Base-by-base conservation (phyloP, 345 rosid species). In the Turnera subulata region DNA sequence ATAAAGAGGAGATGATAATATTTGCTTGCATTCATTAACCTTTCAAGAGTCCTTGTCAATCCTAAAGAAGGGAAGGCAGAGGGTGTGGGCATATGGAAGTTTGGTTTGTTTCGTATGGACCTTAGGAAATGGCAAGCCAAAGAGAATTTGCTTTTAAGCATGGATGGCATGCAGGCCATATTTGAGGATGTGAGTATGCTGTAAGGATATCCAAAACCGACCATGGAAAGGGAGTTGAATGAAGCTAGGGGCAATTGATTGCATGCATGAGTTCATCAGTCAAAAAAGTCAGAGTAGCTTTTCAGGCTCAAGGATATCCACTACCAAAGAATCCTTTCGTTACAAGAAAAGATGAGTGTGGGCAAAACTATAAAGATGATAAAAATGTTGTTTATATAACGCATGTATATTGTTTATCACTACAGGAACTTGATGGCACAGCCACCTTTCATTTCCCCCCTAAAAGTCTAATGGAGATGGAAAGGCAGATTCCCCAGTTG, bases 301-400 rank as follows among this genome's bases (percentile, higher is more conserved):
- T 42, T 48, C 15, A 5, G 65, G 56, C 40, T 59, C 1, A 61
- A 56, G 84, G 78, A 74, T 60, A 78, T 76, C 70, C 83, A 67
- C 76, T 59, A 68, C 50, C 64, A 66, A 52, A 67, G 86, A 76
- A 76, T 80, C 80, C 80, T 80, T 80, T 43, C 6, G 62, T 58
- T 56, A 39, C 79, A 76, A 76, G 81, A 52, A 76, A 77, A 62
- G 64, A 44, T 35, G 63, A 65, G 37, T 12, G 7, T 19, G n/a
- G 13, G 43, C 53, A 44, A 42, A n/a, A n/a, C n/a, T n/a, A 40
- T 26, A 18, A 72, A 45, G 54, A 38, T 56, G 62, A 57, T 44
- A 22, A 33, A 54, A 49, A 32, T 40, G 43, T 29, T 40, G 46
- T 39, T 47, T 56, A 52, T 22, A 16, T 20, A 4, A 45, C 17